A percentile compares a stretch with the other conserved stretches of the same genome.
Evolutionary conservation across 257 asterid genomes (phyloP).

Genomic region (Anisodus acutangulus): DNA sequence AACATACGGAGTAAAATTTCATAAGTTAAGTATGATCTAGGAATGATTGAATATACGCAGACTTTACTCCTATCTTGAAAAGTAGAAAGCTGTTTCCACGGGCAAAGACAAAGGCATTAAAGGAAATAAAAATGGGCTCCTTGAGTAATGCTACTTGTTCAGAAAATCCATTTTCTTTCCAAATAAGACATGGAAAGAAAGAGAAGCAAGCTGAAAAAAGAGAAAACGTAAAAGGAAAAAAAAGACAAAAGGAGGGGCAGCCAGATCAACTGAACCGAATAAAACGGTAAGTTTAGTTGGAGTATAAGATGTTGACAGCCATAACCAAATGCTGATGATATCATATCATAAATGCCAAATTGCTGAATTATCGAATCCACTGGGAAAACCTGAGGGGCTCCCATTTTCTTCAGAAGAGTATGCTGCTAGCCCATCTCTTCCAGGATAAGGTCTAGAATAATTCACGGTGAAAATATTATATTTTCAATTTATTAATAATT

Average conservation of each 20-base stretch:
- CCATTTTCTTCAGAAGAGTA: constrained; percentile 11
- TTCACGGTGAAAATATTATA: no score
- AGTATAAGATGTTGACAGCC: constrained; percentile 26
- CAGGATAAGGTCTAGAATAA: background rate
- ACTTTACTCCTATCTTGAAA: no score
- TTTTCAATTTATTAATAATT: no score
- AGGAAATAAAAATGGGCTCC: no score
- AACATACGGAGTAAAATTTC: no score
- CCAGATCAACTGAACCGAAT: background rate
- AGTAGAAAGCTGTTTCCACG: no score
- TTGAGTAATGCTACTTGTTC: no score
- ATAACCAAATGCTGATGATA: background rate
- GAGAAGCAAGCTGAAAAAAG: background rate
- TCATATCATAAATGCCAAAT: constrained; percentile 14
- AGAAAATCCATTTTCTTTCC: no score
- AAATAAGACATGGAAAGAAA: background rate
- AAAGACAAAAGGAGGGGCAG: background rate
- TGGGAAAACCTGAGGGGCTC: background rate
- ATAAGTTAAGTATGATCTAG: no score
- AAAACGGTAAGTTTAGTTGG: constrained; percentile 19
- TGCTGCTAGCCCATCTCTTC: constrained; percentile 11
- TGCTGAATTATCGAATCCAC: background rate
- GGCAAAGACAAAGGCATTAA: no score
- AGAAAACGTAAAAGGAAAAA: no score
- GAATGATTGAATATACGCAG: no score